Percentiles rank a stretch among this genome's conserved stretches.
phyloP scores from a whole-genome alignment of 805 yeast species.

The Teunomyces lycoperdinae region DNA sequence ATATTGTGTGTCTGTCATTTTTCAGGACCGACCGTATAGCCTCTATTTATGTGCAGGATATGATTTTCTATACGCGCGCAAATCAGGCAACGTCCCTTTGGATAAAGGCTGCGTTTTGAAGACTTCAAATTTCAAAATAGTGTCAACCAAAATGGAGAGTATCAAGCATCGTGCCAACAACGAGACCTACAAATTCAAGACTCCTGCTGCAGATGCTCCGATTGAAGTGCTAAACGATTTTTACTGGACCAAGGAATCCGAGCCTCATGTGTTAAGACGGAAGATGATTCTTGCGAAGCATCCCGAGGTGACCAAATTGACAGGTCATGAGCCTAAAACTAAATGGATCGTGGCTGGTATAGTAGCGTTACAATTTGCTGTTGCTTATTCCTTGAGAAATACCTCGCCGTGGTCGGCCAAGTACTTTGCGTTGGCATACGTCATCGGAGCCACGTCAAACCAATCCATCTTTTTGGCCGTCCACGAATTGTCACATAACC shows the following conservation, averaged over 20 bases:
- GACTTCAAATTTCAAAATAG: neutral
- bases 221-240: constrained; percentile 55
- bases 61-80: neutral
- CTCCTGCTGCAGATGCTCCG: constrained; percentile 42
- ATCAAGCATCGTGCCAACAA: constrained; percentile 26
- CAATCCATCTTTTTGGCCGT: constrained; percentile 85
- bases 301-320: constrained; percentile 76
- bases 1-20: neutral
- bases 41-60: neutral
- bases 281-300: constrained; percentile 68
- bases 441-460: constrained; percentile 81
- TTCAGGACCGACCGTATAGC: neutral
- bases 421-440: constrained; percentile 64
- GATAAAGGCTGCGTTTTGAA: neutral
- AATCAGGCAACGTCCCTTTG: constrained; percentile 1
- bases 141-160: constrained; percentile 11
- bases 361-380: constrained; percentile 61
- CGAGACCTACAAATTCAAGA: constrained; percentile 28
- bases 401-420: constrained; percentile 49
- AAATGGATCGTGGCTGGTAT: constrained; percentile 71
- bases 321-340: constrained; percentile 84
- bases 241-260: constrained; percentile 79
- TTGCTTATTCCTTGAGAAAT: constrained; percentile 61
- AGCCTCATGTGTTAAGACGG: constrained; percentile 77
- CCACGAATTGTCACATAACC: constrained; percentile 84